Conservation (phyloP, 495 filamentous ascomycete species). For the Chaetomium fimeti region DNA sequence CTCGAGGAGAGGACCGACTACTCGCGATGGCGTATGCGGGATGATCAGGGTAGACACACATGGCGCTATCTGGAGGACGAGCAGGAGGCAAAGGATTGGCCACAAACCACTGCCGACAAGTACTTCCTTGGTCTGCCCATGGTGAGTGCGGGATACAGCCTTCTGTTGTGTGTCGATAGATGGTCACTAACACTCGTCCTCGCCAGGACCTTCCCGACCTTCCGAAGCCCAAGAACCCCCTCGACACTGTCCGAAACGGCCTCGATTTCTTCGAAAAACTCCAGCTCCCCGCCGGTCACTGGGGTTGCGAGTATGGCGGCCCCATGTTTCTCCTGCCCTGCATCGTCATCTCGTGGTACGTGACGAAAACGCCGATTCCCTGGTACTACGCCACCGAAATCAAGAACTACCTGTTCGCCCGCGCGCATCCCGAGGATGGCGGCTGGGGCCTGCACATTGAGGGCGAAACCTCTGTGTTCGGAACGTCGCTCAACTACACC, state of each 20-base stretch:
- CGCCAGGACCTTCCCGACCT: constrained; percentile 69
- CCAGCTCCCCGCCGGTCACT: constrained; percentile 85
- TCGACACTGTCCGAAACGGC: constrained; percentile 76
- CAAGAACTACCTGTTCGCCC: constrained; percentile 86
- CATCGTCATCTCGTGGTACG: constrained; percentile 82
- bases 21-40: constrained; percentile 76
- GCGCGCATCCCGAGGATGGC: constrained; percentile 83
- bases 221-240: constrained; percentile 65
- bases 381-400: constrained; percentile 82
- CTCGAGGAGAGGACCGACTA: constrained; percentile 65
- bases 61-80: constrained; percentile 90
- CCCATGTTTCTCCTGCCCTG: constrained; percentile 84
- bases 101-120: constrained; percentile 79
- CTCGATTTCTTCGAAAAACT: constrained; percentile 86
- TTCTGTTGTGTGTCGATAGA: background rate
- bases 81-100: constrained; percentile 72
- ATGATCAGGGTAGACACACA: constrained; percentile 80
- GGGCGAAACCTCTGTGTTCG: constrained; percentile 88
- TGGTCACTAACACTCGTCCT: constrained; percentile 7
- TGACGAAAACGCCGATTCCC: constrained; percentile 85
- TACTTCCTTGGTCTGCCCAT: constrained; percentile 70
- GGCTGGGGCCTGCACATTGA: constrained; percentile 98
- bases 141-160: constrained; percentile 27
- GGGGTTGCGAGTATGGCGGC: constrained; percentile 96
- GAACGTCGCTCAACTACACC: constrained; percentile 88